phyloP scores from a whole-genome alignment of 164 flowering plant genomes.

The Saururus chinensis region DNA sequence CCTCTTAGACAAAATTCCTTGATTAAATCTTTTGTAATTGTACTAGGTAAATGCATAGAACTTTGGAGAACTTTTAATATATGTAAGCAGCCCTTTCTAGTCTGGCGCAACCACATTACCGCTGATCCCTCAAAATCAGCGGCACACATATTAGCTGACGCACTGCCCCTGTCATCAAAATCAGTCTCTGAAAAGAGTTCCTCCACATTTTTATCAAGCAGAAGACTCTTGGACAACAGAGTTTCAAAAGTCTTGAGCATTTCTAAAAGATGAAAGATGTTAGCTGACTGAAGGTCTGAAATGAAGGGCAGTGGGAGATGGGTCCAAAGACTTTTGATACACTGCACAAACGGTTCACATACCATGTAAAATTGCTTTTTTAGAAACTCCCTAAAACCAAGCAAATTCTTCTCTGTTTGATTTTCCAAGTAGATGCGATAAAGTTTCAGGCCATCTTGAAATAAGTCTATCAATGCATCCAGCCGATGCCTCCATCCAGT shows the following conservation, averaged over 20 bases:
- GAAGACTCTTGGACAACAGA: conserved; percentile 12
- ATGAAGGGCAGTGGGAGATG: conserved; percentile 32
- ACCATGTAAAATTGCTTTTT: not conserved
- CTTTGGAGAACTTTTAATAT: conserved; percentile 18
- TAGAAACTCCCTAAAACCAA: conserved; percentile 1
- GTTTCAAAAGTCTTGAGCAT: conserved; percentile 27
- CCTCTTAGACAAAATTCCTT: conserved; percentile 19
- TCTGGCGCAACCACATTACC: not conserved
- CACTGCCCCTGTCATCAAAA: not conserved
- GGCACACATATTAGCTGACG: not conserved
- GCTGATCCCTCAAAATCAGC: not conserved
- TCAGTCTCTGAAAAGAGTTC: conserved; percentile 20
- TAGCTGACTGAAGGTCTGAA: conserved; percentile 17
- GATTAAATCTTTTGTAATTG: conserved; percentile 2
- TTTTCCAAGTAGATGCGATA: conserved; percentile 29
- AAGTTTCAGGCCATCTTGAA: conserved; percentile 32
- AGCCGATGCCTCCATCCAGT: conserved; percentile 43
- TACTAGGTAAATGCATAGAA: conserved; percentile 22
- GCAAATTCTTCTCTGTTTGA: conserved; percentile 5
- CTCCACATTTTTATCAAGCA: conserved; percentile 27
- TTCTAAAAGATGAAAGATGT: conserved; percentile 5
- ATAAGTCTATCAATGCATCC: conserved; percentile 30
- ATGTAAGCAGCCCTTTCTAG: conserved; percentile 13
- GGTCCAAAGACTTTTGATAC: conserved; percentile 28
- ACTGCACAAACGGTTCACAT: conserved; percentile 14